Evolutionary conservation across 139 green algal genomes (phyloP).

Genomic region (Coelastrella sp.): DNA sequence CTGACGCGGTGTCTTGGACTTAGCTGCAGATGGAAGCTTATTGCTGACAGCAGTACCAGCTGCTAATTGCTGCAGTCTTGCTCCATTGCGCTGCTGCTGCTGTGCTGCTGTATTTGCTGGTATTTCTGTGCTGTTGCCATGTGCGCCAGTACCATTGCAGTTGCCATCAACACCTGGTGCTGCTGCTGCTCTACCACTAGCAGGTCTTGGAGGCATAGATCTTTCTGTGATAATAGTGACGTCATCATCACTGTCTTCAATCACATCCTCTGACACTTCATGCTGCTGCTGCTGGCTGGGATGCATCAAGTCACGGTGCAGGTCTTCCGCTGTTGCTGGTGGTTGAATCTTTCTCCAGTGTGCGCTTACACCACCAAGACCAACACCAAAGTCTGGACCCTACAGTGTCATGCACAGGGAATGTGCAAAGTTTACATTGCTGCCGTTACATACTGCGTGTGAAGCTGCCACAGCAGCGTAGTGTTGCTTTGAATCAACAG

Average conservation of each 20-base stretch:
- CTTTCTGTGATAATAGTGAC: too few relatives aligned
- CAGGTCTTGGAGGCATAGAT: too few relatives aligned
- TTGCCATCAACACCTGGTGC: not conserved
- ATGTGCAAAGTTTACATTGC: too few relatives aligned
- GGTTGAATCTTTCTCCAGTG: not conserved
- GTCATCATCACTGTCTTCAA: constrained; percentile 33
- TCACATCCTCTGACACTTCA: constrained; percentile 28
- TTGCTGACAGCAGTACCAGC: not conserved
- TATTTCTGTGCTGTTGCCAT: not conserved
- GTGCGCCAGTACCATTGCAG: not conserved
- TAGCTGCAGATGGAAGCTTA: not conserved
- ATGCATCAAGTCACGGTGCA: not conserved
- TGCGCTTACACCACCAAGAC: too few relatives aligned
- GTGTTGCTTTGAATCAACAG: too few relatives aligned
- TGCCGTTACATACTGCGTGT: too few relatives aligned
- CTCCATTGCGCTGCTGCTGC: not conserved
- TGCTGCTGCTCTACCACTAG: too few relatives aligned
- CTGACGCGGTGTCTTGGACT: not conserved
- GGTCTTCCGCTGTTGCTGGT: not conserved
- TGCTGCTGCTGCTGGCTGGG: constrained; percentile 20
- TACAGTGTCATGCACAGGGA: too few relatives aligned
- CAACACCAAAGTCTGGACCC: too few relatives aligned
- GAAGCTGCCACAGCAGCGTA: too few relatives aligned
- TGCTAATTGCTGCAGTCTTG: not conserved
- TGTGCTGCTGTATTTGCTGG: not conserved